Percentiles rank a stretch among this genome's conserved stretches.
Conservation (phyloP, 768 basidiomycete genomes). For the Lenzites betulinus region DNA sequence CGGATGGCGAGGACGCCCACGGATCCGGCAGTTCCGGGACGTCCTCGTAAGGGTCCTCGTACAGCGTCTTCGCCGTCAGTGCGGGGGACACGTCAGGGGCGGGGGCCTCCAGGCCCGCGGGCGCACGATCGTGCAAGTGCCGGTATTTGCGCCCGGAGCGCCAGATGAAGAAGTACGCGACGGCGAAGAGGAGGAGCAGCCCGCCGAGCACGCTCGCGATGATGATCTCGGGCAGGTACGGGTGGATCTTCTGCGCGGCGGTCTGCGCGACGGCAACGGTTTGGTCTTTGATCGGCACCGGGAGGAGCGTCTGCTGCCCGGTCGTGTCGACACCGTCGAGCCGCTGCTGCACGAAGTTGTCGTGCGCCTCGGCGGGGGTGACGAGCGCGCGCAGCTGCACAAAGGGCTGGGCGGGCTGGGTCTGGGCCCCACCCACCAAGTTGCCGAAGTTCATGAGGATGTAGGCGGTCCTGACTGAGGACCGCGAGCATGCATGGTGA, state of each 20-base stretch:
- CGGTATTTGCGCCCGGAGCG: conserved; percentile 25
- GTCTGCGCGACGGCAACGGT: conserved; percentile 15
- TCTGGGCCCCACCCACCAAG: conserved; percentile 32
- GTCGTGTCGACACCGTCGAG: conserved; percentile 35
- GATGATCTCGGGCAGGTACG: conserved; percentile 31
- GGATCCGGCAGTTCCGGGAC: neutral
- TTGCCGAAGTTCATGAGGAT: conserved; percentile 38
- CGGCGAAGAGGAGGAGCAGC: conserved; percentile 22
- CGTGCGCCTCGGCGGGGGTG: conserved; percentile 29
- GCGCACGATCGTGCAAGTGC: conserved; percentile 30
- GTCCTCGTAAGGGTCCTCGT: conserved; percentile 5
- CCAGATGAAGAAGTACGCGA: conserved; percentile 22
- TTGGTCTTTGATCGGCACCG: conserved; percentile 22
- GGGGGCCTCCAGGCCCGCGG: conserved; percentile 24
- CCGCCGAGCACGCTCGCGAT: conserved; percentile 26
- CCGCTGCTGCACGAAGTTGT: conserved; percentile 35
- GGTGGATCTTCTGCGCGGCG: conserved; percentile 22
- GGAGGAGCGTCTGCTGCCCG: conserved; percentile 26
- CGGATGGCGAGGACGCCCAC: no score
- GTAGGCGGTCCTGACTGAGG: conserved; percentile 39
- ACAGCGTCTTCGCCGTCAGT: neutral
- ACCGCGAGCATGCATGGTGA: neutral
- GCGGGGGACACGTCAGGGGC: no score
- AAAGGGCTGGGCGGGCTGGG: conserved; percentile 31
- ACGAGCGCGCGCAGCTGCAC: conserved; percentile 35